Conservation (phyloP, 2,329 filamentous ascomycete genomes). For the Verticillium klebahnii region DNA sequence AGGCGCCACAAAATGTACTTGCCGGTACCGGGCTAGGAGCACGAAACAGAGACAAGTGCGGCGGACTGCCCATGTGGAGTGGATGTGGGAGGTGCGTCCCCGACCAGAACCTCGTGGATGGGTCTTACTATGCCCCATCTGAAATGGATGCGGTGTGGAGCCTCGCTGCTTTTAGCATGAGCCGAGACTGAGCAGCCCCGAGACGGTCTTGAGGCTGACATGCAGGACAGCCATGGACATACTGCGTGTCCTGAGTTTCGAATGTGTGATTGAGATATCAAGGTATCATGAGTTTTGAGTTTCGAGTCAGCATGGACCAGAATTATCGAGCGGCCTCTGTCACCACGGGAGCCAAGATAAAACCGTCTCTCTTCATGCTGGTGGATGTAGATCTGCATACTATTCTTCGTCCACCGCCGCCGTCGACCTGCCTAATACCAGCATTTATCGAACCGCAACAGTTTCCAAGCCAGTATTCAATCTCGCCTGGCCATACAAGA, state of each 20-base stretch:
- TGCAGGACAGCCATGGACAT: too few relatives aligned
- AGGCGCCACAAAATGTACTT: not conserved
- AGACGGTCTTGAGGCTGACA: too few relatives aligned
- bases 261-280: not conserved
- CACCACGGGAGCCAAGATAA: too few relatives aligned
- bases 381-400: not conserved
- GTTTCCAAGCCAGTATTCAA: not conserved
- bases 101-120: not conserved
- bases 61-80: not conserved
- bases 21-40: not conserved
- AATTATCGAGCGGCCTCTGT: not conserved
- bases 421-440: not conserved
- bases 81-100: not conserved
- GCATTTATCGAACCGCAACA: not conserved
- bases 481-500: not conserved
- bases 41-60: not conserved
- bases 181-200: too few relatives aligned
- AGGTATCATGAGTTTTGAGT: not conserved
- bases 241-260: not conserved
- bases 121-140: too few relatives aligned
- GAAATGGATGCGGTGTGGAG: too few relatives aligned
- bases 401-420: not conserved
- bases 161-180: too few relatives aligned
- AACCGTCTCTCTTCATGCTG: too few relatives aligned
- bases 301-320: not conserved